Conservation (phyloP, 306 rosid genomes). For the Castanea mollissima region DNA sequence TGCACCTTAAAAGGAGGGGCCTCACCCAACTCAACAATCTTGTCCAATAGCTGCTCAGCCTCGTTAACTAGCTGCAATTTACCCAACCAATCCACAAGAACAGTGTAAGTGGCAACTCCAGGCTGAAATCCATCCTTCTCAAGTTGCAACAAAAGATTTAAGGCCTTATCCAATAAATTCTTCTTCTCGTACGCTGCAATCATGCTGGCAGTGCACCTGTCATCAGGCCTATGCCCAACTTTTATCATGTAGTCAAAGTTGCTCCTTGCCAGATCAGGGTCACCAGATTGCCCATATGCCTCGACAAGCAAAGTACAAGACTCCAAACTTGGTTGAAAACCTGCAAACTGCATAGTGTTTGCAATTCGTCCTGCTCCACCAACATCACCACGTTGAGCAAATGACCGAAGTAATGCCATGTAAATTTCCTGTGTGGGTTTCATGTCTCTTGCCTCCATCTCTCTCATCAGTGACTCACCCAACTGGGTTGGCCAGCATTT, state of each 20-base stretch:
- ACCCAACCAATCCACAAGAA: constrained; percentile 85
- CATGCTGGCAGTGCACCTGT: constrained; percentile 78
- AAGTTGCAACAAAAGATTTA: constrained; percentile 59
- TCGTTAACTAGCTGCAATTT: constrained; percentile 74
- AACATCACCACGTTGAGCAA: constrained; percentile 45
- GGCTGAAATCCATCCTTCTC: constrained; percentile 78
- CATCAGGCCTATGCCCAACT: constrained; percentile 68
- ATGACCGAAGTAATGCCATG: constrained; percentile 64
- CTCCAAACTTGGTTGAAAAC: constrained; percentile 48
- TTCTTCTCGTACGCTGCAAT: constrained; percentile 63
- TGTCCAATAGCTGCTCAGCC: constrained; percentile 71
- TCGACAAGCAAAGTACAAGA: constrained; percentile 64
- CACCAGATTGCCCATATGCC: constrained; percentile 42
- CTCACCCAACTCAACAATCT: constrained; percentile 67
- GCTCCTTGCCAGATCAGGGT: constrained; percentile 56
- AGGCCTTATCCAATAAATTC: constrained; percentile 66
- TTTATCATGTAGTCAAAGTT: constrained; percentile 61
- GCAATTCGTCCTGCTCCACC: constrained; percentile 47
- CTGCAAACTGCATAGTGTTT: constrained; percentile 59
- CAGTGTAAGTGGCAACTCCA: constrained; percentile 73
- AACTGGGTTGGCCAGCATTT: constrained; percentile 53
- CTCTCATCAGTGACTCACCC: constrained; percentile 54
- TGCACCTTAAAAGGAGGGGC: constrained; percentile 73
- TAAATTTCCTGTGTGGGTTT: constrained; percentile 58
- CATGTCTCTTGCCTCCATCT: constrained; percentile 61